A percentile compares a stretch with the other conserved stretches of the same genome.
These are phyloP conservation scores for Candida caryicola DNA, from an alignment of 805 yeast species.

Conservation along the genomic window DNA sequence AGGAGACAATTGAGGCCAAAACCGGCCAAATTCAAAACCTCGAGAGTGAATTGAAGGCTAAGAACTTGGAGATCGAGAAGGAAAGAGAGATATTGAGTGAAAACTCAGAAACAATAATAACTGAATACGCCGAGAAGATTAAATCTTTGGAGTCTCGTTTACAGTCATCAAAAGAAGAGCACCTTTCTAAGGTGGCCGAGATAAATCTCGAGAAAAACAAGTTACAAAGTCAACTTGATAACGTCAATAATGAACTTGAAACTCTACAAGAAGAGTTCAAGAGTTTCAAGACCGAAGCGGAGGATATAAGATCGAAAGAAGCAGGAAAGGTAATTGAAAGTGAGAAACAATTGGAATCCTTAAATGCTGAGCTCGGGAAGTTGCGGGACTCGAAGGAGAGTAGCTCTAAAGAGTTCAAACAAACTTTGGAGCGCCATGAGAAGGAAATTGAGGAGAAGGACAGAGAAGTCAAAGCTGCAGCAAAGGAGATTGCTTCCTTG, in stretches of 20 bases:
- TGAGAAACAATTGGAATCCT: neutral
- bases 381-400: neutral
- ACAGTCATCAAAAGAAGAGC: slow-evolving; percentile 11
- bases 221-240: slow-evolving; percentile 6
- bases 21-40: slow-evolving; percentile 27
- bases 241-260: slow-evolving; percentile 8
- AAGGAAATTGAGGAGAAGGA: neutral
- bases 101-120: slow-evolving; percentile 47
- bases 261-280: slow-evolving; percentile 12
- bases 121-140: slow-evolving; percentile 49
- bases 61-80: slow-evolving; percentile 45
- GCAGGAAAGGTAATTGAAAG: neutral
- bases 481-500: neutral
- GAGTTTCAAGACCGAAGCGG: neutral
- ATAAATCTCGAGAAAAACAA: slow-evolving; percentile 9
- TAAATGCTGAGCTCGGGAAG: neutral
- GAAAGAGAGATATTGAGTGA: slow-evolving; percentile 48
- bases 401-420: neutral
- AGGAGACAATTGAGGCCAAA: slow-evolving; percentile 17
- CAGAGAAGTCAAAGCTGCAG: neutral
- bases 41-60: slow-evolving; percentile 34
- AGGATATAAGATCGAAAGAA: neutral
- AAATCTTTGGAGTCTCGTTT: slow-evolving; percentile 39
- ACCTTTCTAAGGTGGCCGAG: slow-evolving; percentile 8
- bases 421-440: neutral